Percentiles rank a stretch among this genome's conserved stretches.
Conservation (phyloP, 345 rosid species). For the Rhodamnia argentea region DNA sequence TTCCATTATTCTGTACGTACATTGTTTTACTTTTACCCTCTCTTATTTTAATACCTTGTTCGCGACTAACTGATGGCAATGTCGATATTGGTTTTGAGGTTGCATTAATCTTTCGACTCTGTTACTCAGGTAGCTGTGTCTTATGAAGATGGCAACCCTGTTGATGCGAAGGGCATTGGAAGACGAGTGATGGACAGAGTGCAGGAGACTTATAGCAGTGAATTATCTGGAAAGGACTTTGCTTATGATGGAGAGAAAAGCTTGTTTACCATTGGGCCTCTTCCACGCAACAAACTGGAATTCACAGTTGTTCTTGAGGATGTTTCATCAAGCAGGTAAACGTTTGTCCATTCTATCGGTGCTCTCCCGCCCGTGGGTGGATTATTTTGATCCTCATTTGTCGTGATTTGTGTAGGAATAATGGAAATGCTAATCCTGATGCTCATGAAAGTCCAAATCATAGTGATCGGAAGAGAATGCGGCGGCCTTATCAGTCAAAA, state of each 20-base stretch:
- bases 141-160: constrained; percentile 83
- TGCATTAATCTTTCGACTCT: not conserved
- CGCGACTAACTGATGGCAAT: not conserved
- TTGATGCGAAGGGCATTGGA: constrained; percentile 64
- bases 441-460: constrained; percentile 34
- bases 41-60: not conserved
- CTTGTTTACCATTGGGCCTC: constrained; percentile 66
- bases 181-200: constrained; percentile 60
- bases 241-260: constrained; percentile 95
- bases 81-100: not conserved
- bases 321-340: constrained; percentile 45
- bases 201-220: constrained; percentile 50
- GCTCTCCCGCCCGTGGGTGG: not conserved
- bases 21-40: not conserved
- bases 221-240: constrained; percentile 52
- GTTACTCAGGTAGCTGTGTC: constrained; percentile 40
- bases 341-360: not conserved
- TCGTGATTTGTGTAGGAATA: constrained; percentile 18
- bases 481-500: constrained; percentile 49
- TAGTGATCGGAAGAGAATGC: constrained; percentile 52
- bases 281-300: constrained; percentile 67
- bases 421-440: constrained; percentile 45
- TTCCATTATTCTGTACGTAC: constrained; percentile 63
- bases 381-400: not conserved
- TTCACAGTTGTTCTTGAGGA: constrained; percentile 78